Conservation (phyloP, 2,329 filamentous ascomycete species). For the Phaeosphaeriaceae sp. region DNA sequence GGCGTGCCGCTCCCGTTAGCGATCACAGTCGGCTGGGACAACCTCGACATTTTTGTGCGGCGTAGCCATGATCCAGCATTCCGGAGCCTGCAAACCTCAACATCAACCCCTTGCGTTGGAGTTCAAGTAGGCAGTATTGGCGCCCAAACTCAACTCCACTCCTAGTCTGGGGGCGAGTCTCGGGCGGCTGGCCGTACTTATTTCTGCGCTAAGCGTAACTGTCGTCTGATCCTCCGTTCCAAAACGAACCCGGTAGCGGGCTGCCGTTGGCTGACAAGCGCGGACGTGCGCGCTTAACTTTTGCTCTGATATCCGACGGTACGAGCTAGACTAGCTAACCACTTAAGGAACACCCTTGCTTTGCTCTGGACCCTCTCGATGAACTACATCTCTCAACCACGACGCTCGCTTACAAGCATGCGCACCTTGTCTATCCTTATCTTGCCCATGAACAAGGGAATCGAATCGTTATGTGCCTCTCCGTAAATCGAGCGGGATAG, state of each 20-base stretch:
- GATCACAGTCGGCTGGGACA: constrained; percentile 29
- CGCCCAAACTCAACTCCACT: neutral
- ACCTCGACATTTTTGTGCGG: constrained; percentile 17
- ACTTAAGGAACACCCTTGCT: constrained; percentile 3
- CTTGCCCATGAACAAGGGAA: neutral
- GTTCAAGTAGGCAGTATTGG: neutral
- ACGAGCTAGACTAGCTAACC: neutral
- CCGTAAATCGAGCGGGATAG: too few species aligned
- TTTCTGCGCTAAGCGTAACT: neutral
- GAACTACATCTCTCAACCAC: neutral
- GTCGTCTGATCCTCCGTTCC: too few species aligned
- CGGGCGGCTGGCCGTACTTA: neutral
- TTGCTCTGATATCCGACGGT: neutral
- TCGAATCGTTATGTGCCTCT: neutral
- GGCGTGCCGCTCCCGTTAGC: constrained; percentile 36
- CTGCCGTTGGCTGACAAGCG: constrained; percentile 1
- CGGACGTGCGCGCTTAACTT: constrained; percentile 3
- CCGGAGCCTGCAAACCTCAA: neutral
- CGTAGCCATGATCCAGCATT: constrained; percentile 7
- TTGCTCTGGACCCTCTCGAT: neutral
- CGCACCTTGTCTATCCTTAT: neutral
- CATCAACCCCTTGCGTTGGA: neutral
- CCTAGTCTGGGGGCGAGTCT: neutral
- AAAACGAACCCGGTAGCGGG: neutral
- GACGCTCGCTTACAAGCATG: neutral